A percentile compares a stretch with the other conserved stretches of the same genome.
phyloP scores from a whole-genome alignment of 2,329 filamentous ascomycete genomes.

The Diplodia intermedia region DNA sequence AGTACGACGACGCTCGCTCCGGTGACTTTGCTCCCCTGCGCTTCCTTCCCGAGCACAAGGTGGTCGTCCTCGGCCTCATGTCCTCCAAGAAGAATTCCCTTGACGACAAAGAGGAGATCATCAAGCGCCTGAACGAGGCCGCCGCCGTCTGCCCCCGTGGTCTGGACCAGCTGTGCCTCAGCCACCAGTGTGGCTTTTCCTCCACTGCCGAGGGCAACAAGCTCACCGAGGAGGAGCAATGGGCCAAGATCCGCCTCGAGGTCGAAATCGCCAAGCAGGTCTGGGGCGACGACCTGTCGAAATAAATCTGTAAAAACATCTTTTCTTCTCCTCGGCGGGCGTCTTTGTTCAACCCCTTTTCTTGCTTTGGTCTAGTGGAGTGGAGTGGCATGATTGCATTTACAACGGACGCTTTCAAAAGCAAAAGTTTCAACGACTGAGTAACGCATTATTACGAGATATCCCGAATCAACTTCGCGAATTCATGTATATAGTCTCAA shows the following conservation, averaged over 20 bases:
- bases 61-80: conserved; percentile 64
- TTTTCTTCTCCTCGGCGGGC: not conserved
- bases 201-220: conserved; percentile 65
- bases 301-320: conserved; percentile 20
- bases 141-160: conserved; percentile 58
- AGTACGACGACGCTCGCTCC: conserved; percentile 64
- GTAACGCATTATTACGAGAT: conserved; percentile 12
- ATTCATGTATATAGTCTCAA: conserved; percentile 17
- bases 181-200: conserved; percentile 65
- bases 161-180: conserved; percentile 62
- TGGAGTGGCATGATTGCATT: conserved; percentile 10
- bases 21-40: conserved; percentile 63
- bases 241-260: conserved; percentile 63
- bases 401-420: conserved; percentile 15
- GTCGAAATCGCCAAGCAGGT: conserved; percentile 65
- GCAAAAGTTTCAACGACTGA: conserved; percentile 32
- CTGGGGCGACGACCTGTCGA: conserved; percentile 59
- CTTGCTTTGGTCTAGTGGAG: not conserved
- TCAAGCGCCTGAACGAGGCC: conserved; percentile 48
- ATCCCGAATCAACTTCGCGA: conserved; percentile 33
- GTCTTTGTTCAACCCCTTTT: not conserved
- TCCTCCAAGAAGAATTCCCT: conserved; percentile 64
- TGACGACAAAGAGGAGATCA: conserved; percentile 55
- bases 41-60: conserved; percentile 62
- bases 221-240: conserved; percentile 63